Conservation (phyloP, 192 early-diverging fungal genomes). For the Gaertneriomyces semiglobifer region DNA sequence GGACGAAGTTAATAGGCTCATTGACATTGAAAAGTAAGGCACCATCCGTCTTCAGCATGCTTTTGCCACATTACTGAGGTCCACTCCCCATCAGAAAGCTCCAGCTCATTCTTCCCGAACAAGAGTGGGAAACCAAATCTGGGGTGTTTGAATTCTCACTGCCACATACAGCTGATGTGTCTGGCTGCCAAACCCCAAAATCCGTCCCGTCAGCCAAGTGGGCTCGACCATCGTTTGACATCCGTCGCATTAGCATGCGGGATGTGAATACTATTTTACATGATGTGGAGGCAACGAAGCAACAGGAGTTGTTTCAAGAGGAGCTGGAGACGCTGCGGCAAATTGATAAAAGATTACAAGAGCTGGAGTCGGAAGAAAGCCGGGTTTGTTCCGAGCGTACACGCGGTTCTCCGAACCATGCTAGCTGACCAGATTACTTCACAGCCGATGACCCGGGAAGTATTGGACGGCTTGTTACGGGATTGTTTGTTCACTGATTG, state of each 20-base stretch:
- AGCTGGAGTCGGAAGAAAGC: not conserved
- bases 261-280: not conserved
- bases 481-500: constrained; percentile 15
- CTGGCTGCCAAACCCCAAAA: constrained; percentile 19
- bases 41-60: not conserved
- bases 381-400: not conserved
- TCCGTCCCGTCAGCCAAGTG: not conserved
- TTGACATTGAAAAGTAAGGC: constrained; percentile 26
- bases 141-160: constrained; percentile 17
- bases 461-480: constrained; percentile 9
- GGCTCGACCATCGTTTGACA: not conserved
- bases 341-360: constrained; percentile 8
- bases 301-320: constrained; percentile 13
- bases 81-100: constrained; percentile 17
- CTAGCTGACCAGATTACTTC: not conserved
- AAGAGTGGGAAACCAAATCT: constrained; percentile 32
- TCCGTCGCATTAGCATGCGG: not conserved
- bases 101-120: constrained; percentile 29
- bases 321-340: constrained; percentile 8
- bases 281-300: constrained; percentile 13
- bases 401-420: not conserved
- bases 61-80: not conserved
- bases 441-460: constrained; percentile 18
- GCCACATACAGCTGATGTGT: constrained; percentile 1
- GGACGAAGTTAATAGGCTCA: constrained; percentile 12